Evolutionary conservation across 2,329 filamentous ascomycete genomes (phyloP), one percentile per base, ranked within the genome.

Genomic region (Chaetomiaceae sp.): DNA sequence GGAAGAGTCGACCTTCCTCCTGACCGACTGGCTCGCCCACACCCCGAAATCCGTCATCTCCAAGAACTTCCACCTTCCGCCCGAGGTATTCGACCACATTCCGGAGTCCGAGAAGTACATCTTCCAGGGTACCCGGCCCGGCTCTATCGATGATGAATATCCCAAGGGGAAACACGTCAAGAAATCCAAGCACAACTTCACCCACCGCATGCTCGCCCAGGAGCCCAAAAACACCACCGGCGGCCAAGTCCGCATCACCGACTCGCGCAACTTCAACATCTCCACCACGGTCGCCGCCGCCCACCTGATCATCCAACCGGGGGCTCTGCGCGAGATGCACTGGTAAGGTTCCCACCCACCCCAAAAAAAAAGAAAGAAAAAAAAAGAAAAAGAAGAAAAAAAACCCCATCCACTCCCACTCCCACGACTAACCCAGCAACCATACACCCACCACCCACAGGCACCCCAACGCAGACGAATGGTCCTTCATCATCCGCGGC

Each of bases 401-500:
- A n/a, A n/a, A n/a, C n/a, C n/a, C n/a, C n/a, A n/a, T n/a, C n/a
- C n/a, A n/a, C n/a, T n/a, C n/a, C n/a, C n/a, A n/a, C n/a, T n/a
- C n/a, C n/a, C n/a, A n/a, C n/a, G n/a, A n/a, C n/a, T n/a, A n/a
- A n/a, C n/a, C n/a, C n/a, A n/a, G n/a, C n/a, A n/a, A n/a, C n/a
- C n/a, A n/a, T n/a, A n/a, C n/a, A n/a, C n/a, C n/a, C n/a, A n/a
- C n/a, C n/a, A n/a, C n/a, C n/a, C n/a, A n/a, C n/a, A n/a, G n/a
- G 87, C 87, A 91, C 64, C 86, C 86, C 0, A 83, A 81, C 40
- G 86, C 86, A 11, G 87, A 90, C 63, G 87, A 90, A 67, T 91
- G 87, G 87, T 87, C 82, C 6, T 91, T 87, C 69, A 90, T 91
- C 73, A 80, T 91, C 65, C 71, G 72, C 23, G 88, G 88, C 0